Base-by-base conservation (phyloP, 148 eudicot genomes). In the Vaccinium macrocarpon region DNA sequence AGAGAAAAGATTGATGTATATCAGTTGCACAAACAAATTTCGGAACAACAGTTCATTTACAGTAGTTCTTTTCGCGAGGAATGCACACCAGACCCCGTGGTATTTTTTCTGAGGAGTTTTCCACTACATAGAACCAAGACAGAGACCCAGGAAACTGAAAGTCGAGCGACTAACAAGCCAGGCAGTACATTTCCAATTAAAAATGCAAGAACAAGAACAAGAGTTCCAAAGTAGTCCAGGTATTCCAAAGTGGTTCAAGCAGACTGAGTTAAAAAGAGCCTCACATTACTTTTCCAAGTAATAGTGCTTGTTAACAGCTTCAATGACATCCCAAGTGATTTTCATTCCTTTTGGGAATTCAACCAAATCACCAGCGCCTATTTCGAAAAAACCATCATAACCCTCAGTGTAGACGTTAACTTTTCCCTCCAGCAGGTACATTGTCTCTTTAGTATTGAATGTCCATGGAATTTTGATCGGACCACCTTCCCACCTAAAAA, bases 261-360 rank as follows among this genome's bases (percentile, higher is more conserved):
- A 66, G 32, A 12, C 12, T 11, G 25, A 68, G 38, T 27, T 68
- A 68, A 1, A 25, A 25, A 12, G 14, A 25, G 38, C 10, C 38
- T 68, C 42, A 68, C 73, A 13, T 68, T 29, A 68, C 38, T 68
- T 27, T 68, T 27, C 73, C 73, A 68, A 4, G 73, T 68, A 3
- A 68, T 68, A 68, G 73, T 27, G 73, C 73, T 68, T 68, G 35
- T 27, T 29, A 68, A 68, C 73, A 68, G 73, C 27, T 27, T 68
- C 73, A 68, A 68, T 68, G 42, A 68, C 73, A 13, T 68, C 73
- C 42, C 38, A 68, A 27, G 73, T 68, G 73, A 68, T 15, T 4
- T 68, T 68, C 42, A 68, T 68, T 68, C 73, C 73, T 68, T 68
- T 68, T 0, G 73, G 73, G 73, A 68, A 68, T 68, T 68, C 73